These are phyloP conservation scores for Adansonia gregorii DNA, from an alignment of 441 rosid species.

Conservation along the genomic window DNA sequence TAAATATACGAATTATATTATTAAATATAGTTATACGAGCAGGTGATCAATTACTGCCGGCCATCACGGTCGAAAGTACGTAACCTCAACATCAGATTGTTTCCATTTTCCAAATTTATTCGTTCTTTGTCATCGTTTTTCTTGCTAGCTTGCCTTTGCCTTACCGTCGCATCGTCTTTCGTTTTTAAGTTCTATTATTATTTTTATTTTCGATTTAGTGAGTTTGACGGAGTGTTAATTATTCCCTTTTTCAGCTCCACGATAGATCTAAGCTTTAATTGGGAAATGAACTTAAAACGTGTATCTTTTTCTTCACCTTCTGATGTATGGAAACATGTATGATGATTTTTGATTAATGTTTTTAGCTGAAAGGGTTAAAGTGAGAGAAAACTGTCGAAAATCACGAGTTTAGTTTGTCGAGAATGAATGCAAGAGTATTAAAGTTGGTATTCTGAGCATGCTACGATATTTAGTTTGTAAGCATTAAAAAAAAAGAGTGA, in stretches of 20 bases:
- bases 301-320: background rate
- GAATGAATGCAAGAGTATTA: too few relatives aligned
- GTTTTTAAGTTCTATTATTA: background rate
- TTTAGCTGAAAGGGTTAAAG: too few relatives aligned
- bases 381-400: too few relatives aligned
- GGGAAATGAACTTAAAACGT: background rate
- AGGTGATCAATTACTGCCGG: background rate
- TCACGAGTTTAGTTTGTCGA: too few relatives aligned
- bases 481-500: too few relatives aligned
- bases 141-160: background rate
- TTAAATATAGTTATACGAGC: background rate
- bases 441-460: too few relatives aligned
- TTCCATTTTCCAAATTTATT: background rate
- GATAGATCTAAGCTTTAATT: background rate
- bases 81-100: background rate
- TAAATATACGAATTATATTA: too few relatives aligned
- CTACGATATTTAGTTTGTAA: too few relatives aligned
- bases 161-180: background rate
- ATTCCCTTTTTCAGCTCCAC: background rate
- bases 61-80: constrained; percentile 1
- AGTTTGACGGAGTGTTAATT: background rate
- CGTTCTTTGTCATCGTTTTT: background rate
- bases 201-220: background rate
- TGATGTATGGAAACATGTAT: background rate
- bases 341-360: too few relatives aligned